These are phyloP conservation scores for Acanthamoeba healyi DNA, from an alignment of 208 protist species.

Conservation along the genomic window DNA sequence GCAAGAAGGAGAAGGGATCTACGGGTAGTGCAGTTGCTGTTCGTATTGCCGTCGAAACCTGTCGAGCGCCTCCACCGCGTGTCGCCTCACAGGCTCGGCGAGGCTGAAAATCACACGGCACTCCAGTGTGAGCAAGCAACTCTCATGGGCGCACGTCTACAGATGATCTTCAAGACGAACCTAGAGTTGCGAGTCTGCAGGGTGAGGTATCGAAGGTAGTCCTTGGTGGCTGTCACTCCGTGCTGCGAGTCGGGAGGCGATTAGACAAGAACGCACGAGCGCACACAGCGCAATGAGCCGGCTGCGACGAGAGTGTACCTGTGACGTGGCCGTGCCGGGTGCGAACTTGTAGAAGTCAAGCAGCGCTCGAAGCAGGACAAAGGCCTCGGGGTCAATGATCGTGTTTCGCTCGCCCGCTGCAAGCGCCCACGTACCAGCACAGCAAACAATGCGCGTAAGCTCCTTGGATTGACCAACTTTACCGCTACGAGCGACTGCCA, in stretches of 20 bases:
- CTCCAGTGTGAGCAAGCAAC: too few relatives aligned
- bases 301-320: neutral
- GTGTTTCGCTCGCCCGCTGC: neutral
- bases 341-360: conserved; percentile 15
- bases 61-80: neutral
- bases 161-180: neutral
- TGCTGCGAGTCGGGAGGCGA: too few relatives aligned
- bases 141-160: too few relatives aligned
- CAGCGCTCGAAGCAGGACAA: neutral
- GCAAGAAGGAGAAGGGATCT: neutral
- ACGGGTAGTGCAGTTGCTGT: neutral
- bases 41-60: neutral
- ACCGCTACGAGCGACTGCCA: too few relatives aligned
- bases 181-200: neutral
- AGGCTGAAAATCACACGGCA: too few relatives aligned
- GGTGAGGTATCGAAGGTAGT: neutral
- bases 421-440: neutral
- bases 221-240: neutral
- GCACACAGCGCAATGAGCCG: neutral
- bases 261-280: neutral
- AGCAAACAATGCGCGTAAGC: too few relatives aligned
- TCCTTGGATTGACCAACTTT: too few relatives aligned
- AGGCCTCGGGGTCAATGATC: neutral
- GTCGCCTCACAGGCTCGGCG: neutral
- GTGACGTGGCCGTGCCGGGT: neutral